These are phyloP conservation scores for Pseudonitzschia delicatissima DNA, from an alignment of 108 stramenopile genomes.

Conservation along the genomic window DNA sequence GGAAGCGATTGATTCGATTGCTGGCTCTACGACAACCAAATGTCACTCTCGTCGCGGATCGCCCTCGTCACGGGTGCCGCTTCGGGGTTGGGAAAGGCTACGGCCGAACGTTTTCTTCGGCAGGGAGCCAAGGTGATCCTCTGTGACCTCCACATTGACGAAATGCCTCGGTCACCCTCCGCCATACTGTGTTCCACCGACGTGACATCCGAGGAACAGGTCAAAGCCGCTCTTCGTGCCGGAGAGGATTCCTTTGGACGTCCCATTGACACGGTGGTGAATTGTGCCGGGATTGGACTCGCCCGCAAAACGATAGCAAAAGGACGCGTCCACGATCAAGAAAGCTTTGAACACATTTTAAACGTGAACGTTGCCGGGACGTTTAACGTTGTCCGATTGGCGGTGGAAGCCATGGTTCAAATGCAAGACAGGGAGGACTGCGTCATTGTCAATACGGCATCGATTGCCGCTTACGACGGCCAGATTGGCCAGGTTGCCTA, in stretches of 20 bases:
- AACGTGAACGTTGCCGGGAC: constrained; percentile 89
- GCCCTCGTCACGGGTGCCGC: constrained; percentile 78
- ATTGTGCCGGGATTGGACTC: constrained; percentile 91
- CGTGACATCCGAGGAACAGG: constrained; percentile 60
- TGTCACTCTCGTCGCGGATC: too few species aligned
- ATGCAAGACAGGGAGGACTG: constrained; percentile 56
- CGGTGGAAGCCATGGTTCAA: constrained; percentile 79
- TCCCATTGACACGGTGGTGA: constrained; percentile 80
- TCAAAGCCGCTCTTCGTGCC: constrained; percentile 50
- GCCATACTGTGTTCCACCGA: constrained; percentile 45
- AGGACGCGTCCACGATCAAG: constrained; percentile 44
- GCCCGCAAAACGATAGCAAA: constrained; percentile 70
- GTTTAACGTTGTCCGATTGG: constrained; percentile 91
- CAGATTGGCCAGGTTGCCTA: constrained; percentile 94
- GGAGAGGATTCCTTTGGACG: constrained; percentile 67
- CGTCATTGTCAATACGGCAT: constrained; percentile 92
- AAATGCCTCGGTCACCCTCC: constrained; percentile 19
- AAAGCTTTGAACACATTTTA: constrained; percentile 39
- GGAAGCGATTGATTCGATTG: too few species aligned
- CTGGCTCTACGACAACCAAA: too few species aligned
- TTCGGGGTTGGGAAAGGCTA: constrained; percentile 90
- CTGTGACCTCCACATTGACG: constrained; percentile 66
- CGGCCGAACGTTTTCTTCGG: constrained; percentile 67
- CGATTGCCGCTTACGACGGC: constrained; percentile 93
- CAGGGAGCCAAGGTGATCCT: constrained; percentile 80